Evolutionary conservation across 805 yeast genomes (phyloP).

Genomic region (Starmera caribaea): DNA sequence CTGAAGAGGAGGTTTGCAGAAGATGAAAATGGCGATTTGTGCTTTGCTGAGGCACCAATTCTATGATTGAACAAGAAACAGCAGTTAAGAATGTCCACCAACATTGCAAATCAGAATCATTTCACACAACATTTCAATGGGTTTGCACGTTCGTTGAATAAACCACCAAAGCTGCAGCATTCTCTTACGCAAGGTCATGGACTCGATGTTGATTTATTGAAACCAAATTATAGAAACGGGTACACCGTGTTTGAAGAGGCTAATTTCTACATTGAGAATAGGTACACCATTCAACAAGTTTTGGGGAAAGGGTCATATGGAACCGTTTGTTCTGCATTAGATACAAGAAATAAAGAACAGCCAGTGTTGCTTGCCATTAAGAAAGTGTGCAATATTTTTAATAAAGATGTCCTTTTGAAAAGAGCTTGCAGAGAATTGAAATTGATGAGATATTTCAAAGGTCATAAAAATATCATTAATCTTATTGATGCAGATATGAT

Average conservation of each 20-base stretch:
- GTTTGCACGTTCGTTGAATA: not conserved
- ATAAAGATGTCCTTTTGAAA: slow-evolving; percentile 54
- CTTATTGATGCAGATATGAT: slow-evolving; percentile 70
- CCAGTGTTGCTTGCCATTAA: slow-evolving; percentile 58
- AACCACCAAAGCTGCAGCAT: slow-evolving; percentile 1
- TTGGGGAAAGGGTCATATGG: slow-evolving; percentile 87
- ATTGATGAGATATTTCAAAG: slow-evolving; percentile 72
- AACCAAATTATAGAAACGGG: slow-evolving; percentile 8
- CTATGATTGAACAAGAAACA: too few species aligned
- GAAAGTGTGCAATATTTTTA: slow-evolving; percentile 64
- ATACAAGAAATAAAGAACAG: slow-evolving; percentile 24
- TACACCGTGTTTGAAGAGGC: slow-evolving; percentile 37
- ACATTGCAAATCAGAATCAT: not conserved
- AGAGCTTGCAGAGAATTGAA: slow-evolving; percentile 80
- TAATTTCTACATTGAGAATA: slow-evolving; percentile 50
- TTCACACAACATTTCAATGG: not conserved
- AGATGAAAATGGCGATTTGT: too few species aligned
- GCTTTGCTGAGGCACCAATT: too few species aligned
- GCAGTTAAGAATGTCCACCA: too few species aligned
- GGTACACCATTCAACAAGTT: slow-evolving; percentile 47
- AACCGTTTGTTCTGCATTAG: slow-evolving; percentile 68
- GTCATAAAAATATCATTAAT: slow-evolving; percentile 75
- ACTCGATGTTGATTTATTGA: slow-evolving; percentile 1
- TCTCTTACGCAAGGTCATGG: too few species aligned
- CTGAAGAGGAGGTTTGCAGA: too few species aligned